Conservation (phyloP, 2,329 filamentous ascomycete species). For the Nemania serpens region DNA sequence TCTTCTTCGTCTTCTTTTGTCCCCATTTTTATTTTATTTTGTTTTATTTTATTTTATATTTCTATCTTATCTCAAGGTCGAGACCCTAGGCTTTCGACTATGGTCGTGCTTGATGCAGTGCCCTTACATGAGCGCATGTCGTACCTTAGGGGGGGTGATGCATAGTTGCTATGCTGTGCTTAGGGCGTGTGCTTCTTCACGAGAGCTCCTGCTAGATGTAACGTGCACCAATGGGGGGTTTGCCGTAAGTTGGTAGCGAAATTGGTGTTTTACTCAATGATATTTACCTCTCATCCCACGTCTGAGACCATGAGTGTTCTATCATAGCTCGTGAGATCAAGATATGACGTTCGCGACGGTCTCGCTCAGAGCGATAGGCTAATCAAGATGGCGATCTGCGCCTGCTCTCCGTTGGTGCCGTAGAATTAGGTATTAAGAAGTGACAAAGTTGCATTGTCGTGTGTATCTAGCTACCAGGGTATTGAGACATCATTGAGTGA, state of each 20-base stretch:
- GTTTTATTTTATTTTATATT: too few species aligned
- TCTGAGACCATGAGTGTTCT: constrained; percentile 2
- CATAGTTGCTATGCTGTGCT: constrained; percentile 3
- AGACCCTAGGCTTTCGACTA: background rate
- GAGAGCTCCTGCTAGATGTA: constrained; percentile 9
- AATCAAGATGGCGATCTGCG: background rate
- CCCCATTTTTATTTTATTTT: too few species aligned
- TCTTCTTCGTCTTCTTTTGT: too few species aligned
- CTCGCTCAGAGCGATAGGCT: background rate
- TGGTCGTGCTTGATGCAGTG: constrained; percentile 10
- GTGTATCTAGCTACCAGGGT: background rate
- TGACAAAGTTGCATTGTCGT: background rate
- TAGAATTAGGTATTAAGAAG: background rate
- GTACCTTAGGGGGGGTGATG: constrained; percentile 14
- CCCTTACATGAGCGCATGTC: constrained; percentile 21
- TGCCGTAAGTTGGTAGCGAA: background rate
- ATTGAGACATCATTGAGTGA: background rate
- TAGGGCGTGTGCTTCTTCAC: background rate
- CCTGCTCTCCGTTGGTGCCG: too few species aligned
- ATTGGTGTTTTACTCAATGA: background rate
- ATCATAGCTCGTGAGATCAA: background rate
- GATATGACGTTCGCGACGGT: constrained; percentile 1
- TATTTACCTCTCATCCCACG: background rate
- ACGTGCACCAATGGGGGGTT: constrained; percentile 8
- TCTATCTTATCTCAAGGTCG: background rate